Conservation (phyloP, 1,139 yeast genomes). For the Scheffersomyces segobiensis region DNA sequence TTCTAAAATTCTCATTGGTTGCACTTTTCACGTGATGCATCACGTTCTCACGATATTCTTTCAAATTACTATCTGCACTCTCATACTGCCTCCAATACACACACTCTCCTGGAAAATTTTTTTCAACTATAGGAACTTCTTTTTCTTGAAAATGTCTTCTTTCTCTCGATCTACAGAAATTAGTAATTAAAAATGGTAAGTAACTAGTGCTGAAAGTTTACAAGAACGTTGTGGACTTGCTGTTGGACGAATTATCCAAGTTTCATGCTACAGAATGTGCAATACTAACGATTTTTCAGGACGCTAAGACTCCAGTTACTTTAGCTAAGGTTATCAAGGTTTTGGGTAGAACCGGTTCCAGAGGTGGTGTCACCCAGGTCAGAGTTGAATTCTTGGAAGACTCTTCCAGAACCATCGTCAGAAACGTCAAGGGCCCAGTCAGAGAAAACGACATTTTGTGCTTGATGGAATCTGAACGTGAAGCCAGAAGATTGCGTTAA, state of each 20-base stretch:
- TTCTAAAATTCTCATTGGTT: background rate
- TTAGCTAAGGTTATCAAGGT: constrained; percentile 99
- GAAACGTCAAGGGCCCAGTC: constrained; percentile 99
- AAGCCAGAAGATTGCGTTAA: constrained; percentile 79
- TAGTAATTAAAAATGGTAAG: constrained; percentile 26
- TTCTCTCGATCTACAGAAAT: constrained; percentile 9
- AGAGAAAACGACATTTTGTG: constrained; percentile 99
- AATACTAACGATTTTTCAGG: constrained; percentile 39
- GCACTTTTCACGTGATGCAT: background rate
- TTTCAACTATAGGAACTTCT: constrained; percentile 6
- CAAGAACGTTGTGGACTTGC: background rate
- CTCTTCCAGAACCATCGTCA: constrained; percentile 96
- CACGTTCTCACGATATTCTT: background rate
- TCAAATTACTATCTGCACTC: background rate
- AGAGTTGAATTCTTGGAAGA: constrained; percentile 99
- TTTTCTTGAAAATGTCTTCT: constrained; percentile 12
- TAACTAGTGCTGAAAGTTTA: constrained; percentile 2
- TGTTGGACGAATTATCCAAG: background rate
- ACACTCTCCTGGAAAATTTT: constrained; percentile 5
- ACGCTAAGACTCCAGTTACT: constrained; percentile 94
- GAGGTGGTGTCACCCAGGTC: constrained; percentile 99
- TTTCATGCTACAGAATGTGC: background rate
- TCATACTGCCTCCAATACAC: background rate
- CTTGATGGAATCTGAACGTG: constrained; percentile 99
- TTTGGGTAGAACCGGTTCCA: constrained; percentile 99